phyloP scores from a whole-genome alignment of 1,284 basidiomycete genomes.

The Ceratobasidium sp. region DNA sequence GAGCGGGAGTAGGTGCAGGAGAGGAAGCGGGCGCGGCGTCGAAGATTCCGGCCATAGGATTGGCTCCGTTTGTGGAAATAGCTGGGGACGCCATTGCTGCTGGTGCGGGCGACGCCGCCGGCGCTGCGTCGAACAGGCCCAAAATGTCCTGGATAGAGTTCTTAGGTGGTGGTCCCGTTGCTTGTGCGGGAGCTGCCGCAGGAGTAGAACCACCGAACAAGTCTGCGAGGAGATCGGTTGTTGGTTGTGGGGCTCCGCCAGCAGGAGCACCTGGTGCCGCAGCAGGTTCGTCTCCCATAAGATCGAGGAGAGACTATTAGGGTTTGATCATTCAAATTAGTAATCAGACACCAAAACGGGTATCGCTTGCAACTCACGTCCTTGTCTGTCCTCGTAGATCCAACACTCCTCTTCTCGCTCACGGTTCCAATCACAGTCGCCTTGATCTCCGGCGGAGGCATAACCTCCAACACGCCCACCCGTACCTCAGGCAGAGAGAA shows the following conservation, averaged over 20 bases:
- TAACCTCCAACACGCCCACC: constrained; percentile 94
- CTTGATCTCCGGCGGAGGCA: constrained; percentile 98
- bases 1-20: constrained; percentile 53
- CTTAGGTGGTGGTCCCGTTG: constrained; percentile 60
- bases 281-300: constrained; percentile 80
- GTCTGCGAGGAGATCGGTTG: constrained; percentile 91
- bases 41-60: constrained; percentile 47
- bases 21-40: constrained; percentile 48
- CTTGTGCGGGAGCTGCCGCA: constrained; percentile 60
- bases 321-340: neutral
- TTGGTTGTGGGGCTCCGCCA: constrained; percentile 66
- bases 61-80: constrained; percentile 15
- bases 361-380: constrained; percentile 66
- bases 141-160: constrained; percentile 91
- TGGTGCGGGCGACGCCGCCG: constrained; percentile 53
- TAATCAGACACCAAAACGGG: neutral
- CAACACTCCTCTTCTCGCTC: constrained; percentile 94
- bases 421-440: constrained; percentile 93
- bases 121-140: constrained; percentile 79
- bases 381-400: constrained; percentile 83
- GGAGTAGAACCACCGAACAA: constrained; percentile 80
- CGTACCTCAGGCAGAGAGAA: constrained; percentile 77
- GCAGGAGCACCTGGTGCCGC: constrained; percentile 54
- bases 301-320: constrained; percentile 69
- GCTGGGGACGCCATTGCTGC: constrained; percentile 50